Conservation (phyloP, 495 filamentous ascomycete species). For the Astrothelium subdiscretum region DNA sequence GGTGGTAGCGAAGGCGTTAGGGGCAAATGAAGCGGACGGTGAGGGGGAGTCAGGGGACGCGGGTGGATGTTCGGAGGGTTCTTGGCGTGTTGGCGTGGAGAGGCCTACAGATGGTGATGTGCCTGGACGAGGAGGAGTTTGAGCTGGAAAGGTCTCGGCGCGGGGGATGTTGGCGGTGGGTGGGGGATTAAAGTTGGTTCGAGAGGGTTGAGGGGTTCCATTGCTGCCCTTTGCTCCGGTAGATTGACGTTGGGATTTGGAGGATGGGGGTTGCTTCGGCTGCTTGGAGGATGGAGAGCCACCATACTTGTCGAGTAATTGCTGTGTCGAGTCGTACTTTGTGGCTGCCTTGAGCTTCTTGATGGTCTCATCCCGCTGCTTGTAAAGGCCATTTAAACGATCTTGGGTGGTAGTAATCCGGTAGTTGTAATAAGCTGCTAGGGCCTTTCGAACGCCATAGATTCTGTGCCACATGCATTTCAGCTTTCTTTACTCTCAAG, state of each 20-base stretch:
- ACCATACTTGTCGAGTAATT: slow-evolving; percentile 89
- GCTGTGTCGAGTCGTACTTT: slow-evolving; percentile 87
- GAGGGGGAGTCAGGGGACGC: background rate
- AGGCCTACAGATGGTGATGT: slow-evolving; percentile 12
- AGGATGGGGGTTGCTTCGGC: slow-evolving; percentile 1
- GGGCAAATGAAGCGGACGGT: slow-evolving; percentile 41
- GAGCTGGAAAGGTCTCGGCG: slow-evolving; percentile 3
- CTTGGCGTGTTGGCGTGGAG: no score
- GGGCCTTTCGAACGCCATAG: slow-evolving; percentile 47
- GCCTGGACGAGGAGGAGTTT: slow-evolving; percentile 17
- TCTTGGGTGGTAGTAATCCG: slow-evolving; percentile 56
- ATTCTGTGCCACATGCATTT: slow-evolving; percentile 39
- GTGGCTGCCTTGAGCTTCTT: slow-evolving; percentile 89
- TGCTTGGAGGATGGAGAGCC: slow-evolving; percentile 27
- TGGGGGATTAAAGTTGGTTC: slow-evolving; percentile 51
- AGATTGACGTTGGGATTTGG: slow-evolving; percentile 11
- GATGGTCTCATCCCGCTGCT: slow-evolving; percentile 74
- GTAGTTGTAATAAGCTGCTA: slow-evolving; percentile 65
- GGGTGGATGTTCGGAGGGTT: slow-evolving; percentile 1
- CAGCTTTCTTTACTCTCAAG: slow-evolving; percentile 1
- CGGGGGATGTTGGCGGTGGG: slow-evolving; percentile 74
- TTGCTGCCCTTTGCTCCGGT: slow-evolving; percentile 18
- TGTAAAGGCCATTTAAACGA: slow-evolving; percentile 60
- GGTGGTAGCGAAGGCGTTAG: slow-evolving; percentile 42
- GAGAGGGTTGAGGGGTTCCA: slow-evolving; percentile 8